Evolutionary conservation across 192 early-diverging fungal genomes (phyloP).

Genomic region (Coemansia sp.): DNA sequence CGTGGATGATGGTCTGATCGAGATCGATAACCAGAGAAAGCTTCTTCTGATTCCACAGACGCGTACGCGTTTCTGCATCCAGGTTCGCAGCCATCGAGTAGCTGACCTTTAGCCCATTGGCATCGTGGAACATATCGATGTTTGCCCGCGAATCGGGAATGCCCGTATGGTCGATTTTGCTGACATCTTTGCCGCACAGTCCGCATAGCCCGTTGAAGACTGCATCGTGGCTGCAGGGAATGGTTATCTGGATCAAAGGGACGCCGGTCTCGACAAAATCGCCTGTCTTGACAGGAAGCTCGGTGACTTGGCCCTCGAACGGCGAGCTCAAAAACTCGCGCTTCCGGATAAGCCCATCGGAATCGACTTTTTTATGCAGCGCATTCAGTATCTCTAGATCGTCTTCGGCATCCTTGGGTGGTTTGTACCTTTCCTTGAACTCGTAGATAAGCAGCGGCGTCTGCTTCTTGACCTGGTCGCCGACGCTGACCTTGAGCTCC

Average conservation of each 20-base stretch:
- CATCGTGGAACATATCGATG: constrained; percentile 78
- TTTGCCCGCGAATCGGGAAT: constrained; percentile 60
- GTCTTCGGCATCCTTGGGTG: constrained; percentile 7
- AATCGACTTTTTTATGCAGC: constrained; percentile 23
- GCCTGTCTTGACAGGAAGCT: constrained; percentile 12
- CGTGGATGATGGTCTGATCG: constrained; percentile 97
- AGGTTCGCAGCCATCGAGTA: constrained; percentile 22
- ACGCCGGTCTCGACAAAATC: constrained; percentile 22
- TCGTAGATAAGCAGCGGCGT: constrained; percentile 45
- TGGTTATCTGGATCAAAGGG: constrained; percentile 30
- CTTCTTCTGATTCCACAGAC: constrained; percentile 64
- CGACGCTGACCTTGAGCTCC: constrained; percentile 22
- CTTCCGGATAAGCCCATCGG: constrained; percentile 27
- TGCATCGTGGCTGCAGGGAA: constrained; percentile 71
- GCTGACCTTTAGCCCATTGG: constrained; percentile 66
- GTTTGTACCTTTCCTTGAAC: constrained; percentile 23
- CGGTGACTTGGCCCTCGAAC: constrained; percentile 32
- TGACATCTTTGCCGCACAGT: constrained; percentile 72
- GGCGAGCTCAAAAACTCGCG: constrained; percentile 43
- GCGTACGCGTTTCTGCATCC: constrained; percentile 24
- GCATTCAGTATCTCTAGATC: constrained; percentile 21
- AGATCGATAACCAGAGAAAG: constrained; percentile 93
- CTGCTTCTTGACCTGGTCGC: constrained; percentile 24
- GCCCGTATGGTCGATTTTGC: constrained; percentile 28
- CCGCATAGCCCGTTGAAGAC: constrained; percentile 78